Evolutionary conservation across 148 eudicot genomes (phyloP).

Genomic region (Rhododendron mucronatum): DNA sequence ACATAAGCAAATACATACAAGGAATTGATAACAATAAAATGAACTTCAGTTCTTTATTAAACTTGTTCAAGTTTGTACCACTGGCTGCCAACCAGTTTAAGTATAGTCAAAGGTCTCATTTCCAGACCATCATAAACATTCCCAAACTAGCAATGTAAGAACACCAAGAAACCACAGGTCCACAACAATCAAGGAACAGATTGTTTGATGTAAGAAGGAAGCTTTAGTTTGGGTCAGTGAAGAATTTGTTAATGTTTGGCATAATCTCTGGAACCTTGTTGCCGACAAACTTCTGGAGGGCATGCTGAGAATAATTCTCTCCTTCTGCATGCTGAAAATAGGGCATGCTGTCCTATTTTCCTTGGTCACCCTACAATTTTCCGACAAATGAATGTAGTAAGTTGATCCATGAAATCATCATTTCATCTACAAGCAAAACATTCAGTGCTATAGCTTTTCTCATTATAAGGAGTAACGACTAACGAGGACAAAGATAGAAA

Average conservation of each 20-base stretch:
- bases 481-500: background rate
- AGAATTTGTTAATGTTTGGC: slow-evolving; percentile 70
- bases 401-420: background rate
- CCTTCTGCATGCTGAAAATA: slow-evolving; percentile 38
- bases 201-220: background rate
- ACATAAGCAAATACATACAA: background rate
- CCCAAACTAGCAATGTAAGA: background rate
- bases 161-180: background rate
- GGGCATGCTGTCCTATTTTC: slow-evolving; percentile 61
- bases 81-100: background rate
- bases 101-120: background rate
- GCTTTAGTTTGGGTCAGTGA: slow-evolving; percentile 50
- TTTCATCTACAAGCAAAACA: background rate
- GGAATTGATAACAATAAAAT: background rate
- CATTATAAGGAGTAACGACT: background rate
- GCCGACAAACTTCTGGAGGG: slow-evolving; percentile 67
- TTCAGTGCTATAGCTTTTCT: background rate
- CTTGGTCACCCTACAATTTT: slow-evolving; percentile 59
- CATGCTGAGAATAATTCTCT: slow-evolving; percentile 56
- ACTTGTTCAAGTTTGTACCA: background rate
- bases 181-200: background rate
- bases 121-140: background rate
- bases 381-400: background rate
- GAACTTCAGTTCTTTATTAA: background rate
- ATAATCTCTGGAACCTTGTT: slow-evolving; percentile 66